Percentiles rank a stretch among this genome's conserved stretches.
phyloP scores from a whole-genome alignment of 352 stramenopile species.

The Phytopythium vexans region DNA sequence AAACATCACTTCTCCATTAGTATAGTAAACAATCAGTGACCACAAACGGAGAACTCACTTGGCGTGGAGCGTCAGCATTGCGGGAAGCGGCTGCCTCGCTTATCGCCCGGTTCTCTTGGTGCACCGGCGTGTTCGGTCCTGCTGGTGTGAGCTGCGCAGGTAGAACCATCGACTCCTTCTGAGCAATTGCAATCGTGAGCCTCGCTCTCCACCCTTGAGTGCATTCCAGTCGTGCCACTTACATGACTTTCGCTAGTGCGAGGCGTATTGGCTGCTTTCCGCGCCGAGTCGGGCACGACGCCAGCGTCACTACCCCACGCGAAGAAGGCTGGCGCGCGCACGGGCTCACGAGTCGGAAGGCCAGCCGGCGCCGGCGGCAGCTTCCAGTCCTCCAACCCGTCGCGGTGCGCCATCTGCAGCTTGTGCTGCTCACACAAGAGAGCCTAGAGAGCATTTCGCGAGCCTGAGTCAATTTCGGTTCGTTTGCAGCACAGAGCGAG shows the following conservation, averaged over 20 bases:
- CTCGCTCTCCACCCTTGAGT: too few relatives aligned
- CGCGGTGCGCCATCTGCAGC: slow-evolving; percentile 34
- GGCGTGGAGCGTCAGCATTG: too few relatives aligned
- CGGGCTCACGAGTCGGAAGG: slow-evolving; percentile 17
- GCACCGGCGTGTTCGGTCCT: too few relatives aligned
- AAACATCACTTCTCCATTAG: too few relatives aligned
- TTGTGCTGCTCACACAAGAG: slow-evolving; percentile 56
- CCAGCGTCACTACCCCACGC: slow-evolving; percentile 28
- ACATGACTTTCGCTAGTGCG: background rate
- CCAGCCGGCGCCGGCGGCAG: slow-evolving; percentile 31
- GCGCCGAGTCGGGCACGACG: background rate
- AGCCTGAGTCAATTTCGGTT: background rate
- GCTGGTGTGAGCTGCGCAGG: too few relatives aligned
- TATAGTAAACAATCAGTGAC: too few relatives aligned
- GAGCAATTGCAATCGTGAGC: too few relatives aligned
- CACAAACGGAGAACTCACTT: too few relatives aligned
- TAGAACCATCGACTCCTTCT: too few relatives aligned
- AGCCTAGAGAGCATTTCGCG: slow-evolving; percentile 13
- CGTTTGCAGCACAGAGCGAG: slow-evolving; percentile 3
- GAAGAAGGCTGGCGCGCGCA: slow-evolving; percentile 38
- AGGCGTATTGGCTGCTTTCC: background rate
- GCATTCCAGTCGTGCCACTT: background rate
- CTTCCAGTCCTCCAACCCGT: slow-evolving; percentile 48
- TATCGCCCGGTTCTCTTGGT: too few relatives aligned
- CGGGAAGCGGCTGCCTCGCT: too few relatives aligned